phyloP scores from a whole-genome alignment of 495 filamentous ascomycete species.

The Oidiodendron maius region DNA sequence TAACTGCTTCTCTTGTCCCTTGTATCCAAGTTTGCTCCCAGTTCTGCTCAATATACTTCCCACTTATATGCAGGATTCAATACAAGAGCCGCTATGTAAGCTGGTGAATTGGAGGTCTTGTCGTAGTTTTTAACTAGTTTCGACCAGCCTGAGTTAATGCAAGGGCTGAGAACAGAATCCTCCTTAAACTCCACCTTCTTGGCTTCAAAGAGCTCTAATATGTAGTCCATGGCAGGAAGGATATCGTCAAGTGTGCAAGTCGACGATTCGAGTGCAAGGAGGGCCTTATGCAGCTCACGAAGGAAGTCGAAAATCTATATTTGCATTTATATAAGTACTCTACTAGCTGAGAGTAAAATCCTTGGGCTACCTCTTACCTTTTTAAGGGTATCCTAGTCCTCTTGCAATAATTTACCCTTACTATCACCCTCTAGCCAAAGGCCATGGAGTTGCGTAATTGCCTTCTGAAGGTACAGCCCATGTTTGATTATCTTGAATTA shows the following conservation, averaged over 20 bases:
- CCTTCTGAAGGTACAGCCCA: not conserved
- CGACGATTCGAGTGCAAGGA: not conserved
- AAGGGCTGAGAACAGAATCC: not conserved
- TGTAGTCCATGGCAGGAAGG: not conserved
- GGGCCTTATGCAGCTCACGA: not conserved
- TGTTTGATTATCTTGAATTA: not conserved
- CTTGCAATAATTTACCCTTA: not conserved
- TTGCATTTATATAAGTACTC: not conserved
- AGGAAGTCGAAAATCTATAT: not conserved
- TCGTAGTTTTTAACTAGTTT: not conserved
- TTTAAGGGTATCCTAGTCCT: conserved; percentile 10
- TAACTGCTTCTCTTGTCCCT: not conserved
- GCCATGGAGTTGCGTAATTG: not conserved
- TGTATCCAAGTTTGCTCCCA: not conserved
- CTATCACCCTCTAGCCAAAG: not conserved
- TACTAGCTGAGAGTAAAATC: too few species aligned
- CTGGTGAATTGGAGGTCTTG: not conserved
- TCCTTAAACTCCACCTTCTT: not conserved
- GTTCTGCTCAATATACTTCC: conserved; percentile 1
- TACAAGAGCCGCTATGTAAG: not conserved
- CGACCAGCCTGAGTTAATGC: conserved; percentile 1
- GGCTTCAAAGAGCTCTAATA: not conserved
- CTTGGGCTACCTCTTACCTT: not conserved
- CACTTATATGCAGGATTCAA: not conserved
- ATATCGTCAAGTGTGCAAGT: conserved; percentile 1